Base-by-base conservation (phyloP, 768 basidiomycete species). In the Leccinum sublutescens region DNA sequence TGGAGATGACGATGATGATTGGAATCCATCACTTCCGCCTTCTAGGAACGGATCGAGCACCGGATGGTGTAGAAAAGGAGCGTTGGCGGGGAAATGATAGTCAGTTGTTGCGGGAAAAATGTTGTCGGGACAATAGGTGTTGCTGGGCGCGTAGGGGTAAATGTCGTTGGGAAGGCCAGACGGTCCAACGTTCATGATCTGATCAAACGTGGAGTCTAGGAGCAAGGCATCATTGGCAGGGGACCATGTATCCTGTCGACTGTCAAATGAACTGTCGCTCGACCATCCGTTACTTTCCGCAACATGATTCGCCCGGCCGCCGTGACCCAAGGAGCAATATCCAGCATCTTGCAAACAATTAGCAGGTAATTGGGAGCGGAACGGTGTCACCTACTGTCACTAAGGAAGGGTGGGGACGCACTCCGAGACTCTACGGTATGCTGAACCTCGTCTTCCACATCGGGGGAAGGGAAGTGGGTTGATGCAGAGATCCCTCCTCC, bases 1-100 rank as follows among this genome's bases (percentile, higher is more conserved):
- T 38, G 70, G 68, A 6, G 69, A 67, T 50, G 68, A 66, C 33
- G 59, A 66, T 12, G 57, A 56, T 11, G 68, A 70, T 29, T 60
- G 64, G 10, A 57, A 63, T 29, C 50, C 55, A 23, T 65, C 60
- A 14, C 59, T 64, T 38, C 55, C 56, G 5, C 55, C 40, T 57
- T 66, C 67, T 47, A 54, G 50, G 52, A 68, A 68, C 11, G 58
- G 58, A 19, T 61, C 64, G 21, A 59, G 51, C 9, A 45, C 10
- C n/a, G 66, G 58, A 27, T 33, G 31, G 11, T 33, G 4, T 33
- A 62, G 34, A 15, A 56, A 56, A 50, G 61, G 59, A 38, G 66
- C 54, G 21, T 49, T 19, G 21, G 15, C 6, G 12, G 63, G 50
- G 36, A 62, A 38, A 23, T 64, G 23, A 56, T 54, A 53, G 52